Conservation (phyloP, 108 stramenopile species). For the Pinguiococcus pyrenoidosus region DNA sequence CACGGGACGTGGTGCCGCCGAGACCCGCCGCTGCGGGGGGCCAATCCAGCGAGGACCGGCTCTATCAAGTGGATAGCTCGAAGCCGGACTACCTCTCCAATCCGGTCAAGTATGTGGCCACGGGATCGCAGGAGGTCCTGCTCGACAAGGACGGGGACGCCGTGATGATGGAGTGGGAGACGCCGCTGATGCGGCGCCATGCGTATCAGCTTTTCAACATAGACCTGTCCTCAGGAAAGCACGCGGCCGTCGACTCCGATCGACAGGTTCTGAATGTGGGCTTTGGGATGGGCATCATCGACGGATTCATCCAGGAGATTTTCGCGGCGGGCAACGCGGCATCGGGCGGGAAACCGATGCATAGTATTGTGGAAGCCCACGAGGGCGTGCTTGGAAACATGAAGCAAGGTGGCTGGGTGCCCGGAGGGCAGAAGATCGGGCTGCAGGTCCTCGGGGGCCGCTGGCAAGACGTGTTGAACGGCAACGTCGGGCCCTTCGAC, state of each 20-base stretch:
- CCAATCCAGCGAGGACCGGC: slow-evolving; percentile 46
- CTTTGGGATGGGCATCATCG: slow-evolving; percentile 83
- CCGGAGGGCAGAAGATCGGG: slow-evolving; percentile 53
- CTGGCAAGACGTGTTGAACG: slow-evolving; percentile 71
- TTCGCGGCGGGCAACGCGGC: no score
- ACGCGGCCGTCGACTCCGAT: background rate
- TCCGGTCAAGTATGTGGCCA: no score
- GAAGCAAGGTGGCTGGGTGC: slow-evolving; percentile 61
- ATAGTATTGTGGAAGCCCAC: slow-evolving; percentile 77
- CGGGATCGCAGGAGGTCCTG: slow-evolving; percentile 16
- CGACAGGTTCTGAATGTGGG: slow-evolving; percentile 70
- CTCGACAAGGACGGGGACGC: slow-evolving; percentile 44
- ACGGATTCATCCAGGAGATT: slow-evolving; percentile 51
- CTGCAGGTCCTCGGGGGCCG: slow-evolving; percentile 58
- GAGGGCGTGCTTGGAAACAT: slow-evolving; percentile 66
- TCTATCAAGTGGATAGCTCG: slow-evolving; percentile 41
- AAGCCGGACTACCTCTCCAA: slow-evolving; percentile 54
- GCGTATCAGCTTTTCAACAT: slow-evolving; percentile 36
- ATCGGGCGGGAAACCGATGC: no score
- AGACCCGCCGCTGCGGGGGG: slow-evolving; percentile 30
- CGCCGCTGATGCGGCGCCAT: slow-evolving; percentile 79
- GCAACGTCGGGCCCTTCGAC: slow-evolving; percentile 50
- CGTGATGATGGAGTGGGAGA: slow-evolving; percentile 95
- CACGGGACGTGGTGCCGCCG: background rate
- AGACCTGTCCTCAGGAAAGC: slow-evolving; percentile 29